Evolutionary conservation across 2,329 filamentous ascomycete genomes (phyloP).

Genomic region (Metarhizium robertsii): DNA sequence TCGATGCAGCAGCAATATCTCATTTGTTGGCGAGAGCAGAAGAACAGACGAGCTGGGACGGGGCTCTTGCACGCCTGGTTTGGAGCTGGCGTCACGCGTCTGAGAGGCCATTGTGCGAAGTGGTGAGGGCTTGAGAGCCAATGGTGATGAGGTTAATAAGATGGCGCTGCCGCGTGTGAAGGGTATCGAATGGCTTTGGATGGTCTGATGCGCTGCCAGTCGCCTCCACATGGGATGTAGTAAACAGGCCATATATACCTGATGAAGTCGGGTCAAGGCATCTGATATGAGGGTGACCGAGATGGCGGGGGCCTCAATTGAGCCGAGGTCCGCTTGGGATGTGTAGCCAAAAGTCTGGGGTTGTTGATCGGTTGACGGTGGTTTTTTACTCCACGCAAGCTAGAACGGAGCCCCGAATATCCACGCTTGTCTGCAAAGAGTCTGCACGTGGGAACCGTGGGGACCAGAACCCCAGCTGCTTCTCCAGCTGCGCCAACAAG

Average conservation of each 20-base stretch:
- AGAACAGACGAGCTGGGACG: constrained; percentile 69
- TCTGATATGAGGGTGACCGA: not conserved
- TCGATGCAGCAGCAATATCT: constrained; percentile 80
- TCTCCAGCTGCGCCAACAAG: too few species aligned
- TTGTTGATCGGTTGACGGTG: too few species aligned
- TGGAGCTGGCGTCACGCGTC: constrained; percentile 6
- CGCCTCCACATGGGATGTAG: constrained; percentile 3
- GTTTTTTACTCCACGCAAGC: not conserved
- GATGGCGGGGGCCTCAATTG: not conserved
- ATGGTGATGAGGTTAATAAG: not conserved
- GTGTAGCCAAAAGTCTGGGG: not conserved
- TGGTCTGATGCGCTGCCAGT: constrained; percentile 1
- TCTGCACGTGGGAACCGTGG: too few species aligned
- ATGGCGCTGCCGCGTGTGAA: not conserved
- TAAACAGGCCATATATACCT: constrained; percentile 3
- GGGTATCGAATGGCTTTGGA: not conserved
- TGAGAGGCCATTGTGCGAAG: constrained; percentile 2
- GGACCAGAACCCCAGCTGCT: too few species aligned
- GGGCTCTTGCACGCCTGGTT: constrained; percentile 29
- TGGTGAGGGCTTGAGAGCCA: not conserved
- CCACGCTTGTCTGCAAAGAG: too few species aligned
- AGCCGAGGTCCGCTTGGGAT: constrained; percentile 7
- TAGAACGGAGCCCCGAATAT: not conserved
- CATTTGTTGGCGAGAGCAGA: constrained; percentile 75
- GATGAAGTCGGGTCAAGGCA: not conserved